Evolutionary conservation across 108 stramenopile genomes (phyloP).

Genomic region (Mediolabrus comicus): DNA sequence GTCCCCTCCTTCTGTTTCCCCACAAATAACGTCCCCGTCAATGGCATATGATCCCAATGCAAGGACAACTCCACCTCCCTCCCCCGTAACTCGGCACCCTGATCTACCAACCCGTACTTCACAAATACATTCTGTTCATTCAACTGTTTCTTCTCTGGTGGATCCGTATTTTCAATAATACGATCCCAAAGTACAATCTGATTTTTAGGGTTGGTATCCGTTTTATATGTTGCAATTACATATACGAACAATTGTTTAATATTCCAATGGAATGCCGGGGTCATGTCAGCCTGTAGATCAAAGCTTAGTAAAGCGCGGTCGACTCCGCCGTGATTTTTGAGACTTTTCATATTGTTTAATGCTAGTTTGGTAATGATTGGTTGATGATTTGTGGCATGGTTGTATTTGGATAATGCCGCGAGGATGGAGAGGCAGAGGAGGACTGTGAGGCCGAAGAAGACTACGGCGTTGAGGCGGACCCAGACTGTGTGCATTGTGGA

Average conservation of each 20-base stretch:
- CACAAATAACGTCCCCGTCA: slow-evolving; percentile 87
- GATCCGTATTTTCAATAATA: slow-evolving; percentile 83
- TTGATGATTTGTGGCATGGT: slow-evolving; percentile 55
- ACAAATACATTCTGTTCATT: slow-evolving; percentile 86
- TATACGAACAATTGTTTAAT: slow-evolving; percentile 95
- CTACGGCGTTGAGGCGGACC: slow-evolving; percentile 97
- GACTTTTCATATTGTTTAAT: slow-evolving; percentile 71
- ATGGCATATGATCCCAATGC: slow-evolving; percentile 99
- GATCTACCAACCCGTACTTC: slow-evolving; percentile 96
- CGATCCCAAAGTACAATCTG: slow-evolving; percentile 97
- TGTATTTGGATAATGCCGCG: slow-evolving; percentile 81
- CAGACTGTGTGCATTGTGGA: slow-evolving; percentile 90
- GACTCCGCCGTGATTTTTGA: slow-evolving; percentile 90
- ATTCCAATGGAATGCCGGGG: slow-evolving; percentile 98
- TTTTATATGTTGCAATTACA: slow-evolving; percentile 89
- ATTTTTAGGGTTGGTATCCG: slow-evolving; percentile 76
- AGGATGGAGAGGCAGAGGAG: slow-evolving; percentile 87
- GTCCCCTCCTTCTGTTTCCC: slow-evolving; percentile 62
- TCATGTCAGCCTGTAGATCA: slow-evolving; percentile 87
- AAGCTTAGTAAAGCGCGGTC: slow-evolving; percentile 93
- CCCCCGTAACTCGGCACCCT: slow-evolving; percentile 89
- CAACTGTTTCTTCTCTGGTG: slow-evolving; percentile 63
- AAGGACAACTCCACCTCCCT: slow-evolving; percentile 85
- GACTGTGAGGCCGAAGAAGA: slow-evolving; percentile 97
- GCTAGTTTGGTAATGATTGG: slow-evolving; percentile 72